Evolutionary conservation across 2,329 filamentous ascomycete genomes (phyloP).

Genomic region (Cytospora piceae): DNA sequence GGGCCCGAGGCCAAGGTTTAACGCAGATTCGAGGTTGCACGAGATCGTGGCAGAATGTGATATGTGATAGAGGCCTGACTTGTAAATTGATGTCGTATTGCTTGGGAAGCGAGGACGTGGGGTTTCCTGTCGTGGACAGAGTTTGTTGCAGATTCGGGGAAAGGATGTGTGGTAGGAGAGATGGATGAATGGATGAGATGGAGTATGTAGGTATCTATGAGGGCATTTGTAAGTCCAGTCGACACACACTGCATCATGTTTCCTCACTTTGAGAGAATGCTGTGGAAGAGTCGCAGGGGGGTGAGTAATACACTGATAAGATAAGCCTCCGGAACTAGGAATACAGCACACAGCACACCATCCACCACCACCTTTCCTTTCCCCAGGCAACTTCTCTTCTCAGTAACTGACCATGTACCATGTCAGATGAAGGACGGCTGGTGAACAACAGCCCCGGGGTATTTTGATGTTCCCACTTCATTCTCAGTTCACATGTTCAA

Average conservation of each 20-base stretch:
- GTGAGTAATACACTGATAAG: constrained; percentile 29
- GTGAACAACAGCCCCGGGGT: too few species aligned
- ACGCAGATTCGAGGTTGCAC: constrained; percentile 26
- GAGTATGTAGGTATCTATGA: background rate
- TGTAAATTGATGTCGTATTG: constrained; percentile 17
- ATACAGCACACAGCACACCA: background rate
- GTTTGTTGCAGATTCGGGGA: constrained; percentile 2
- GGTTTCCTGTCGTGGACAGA: constrained; percentile 21
- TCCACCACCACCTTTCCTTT: too few species aligned
- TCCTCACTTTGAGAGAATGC: constrained; percentile 10
- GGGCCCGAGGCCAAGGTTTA: constrained; percentile 8
- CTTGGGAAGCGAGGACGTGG: constrained; percentile 6
- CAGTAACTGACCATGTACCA: too few species aligned
- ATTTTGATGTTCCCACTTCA: too few species aligned
- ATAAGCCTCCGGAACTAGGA: constrained; percentile 14
- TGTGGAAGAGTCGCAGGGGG: constrained; percentile 17
- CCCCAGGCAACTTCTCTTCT: too few species aligned
- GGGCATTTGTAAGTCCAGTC: constrained; percentile 9
- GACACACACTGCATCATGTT: background rate
- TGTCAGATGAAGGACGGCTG: too few species aligned
- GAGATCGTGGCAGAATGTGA: constrained; percentile 29
- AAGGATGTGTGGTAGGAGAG: background rate
- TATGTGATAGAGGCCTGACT: constrained; percentile 26
- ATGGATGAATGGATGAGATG: background rate
- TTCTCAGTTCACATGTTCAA: too few species aligned